Evolutionary conservation across 2,329 filamentous ascomycete genomes (phyloP).

Genomic region (Botryotinia calthae): DNA sequence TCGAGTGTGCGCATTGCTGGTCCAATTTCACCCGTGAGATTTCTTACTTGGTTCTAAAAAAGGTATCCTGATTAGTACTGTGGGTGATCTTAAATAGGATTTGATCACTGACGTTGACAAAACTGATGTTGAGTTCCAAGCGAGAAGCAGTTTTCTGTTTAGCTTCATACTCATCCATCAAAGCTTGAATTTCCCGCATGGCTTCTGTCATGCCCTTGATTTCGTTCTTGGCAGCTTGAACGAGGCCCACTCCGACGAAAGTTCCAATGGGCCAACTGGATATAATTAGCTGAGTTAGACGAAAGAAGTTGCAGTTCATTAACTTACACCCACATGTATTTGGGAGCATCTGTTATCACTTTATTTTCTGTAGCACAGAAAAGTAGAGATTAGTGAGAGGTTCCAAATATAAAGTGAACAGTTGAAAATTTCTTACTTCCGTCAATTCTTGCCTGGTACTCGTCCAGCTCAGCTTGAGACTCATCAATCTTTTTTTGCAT

Average conservation of each 20-base stretch:
- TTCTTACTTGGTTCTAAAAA: neutral
- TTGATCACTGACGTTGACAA: neutral
- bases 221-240: neutral
- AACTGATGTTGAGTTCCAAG: constrained; percentile 1
- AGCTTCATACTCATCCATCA: constrained; percentile 6
- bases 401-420: neutral
- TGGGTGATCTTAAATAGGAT: too few species aligned
- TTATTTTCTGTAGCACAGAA: neutral
- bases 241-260: neutral
- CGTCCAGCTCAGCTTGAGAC: neutral
- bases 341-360: neutral
- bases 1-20: constrained; percentile 4
- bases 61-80: rapidly evolving
- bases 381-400: too few species aligned
- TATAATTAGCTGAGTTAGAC: neutral
- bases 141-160: constrained; percentile 6
- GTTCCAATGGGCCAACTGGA: neutral
- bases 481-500: constrained; percentile 7
- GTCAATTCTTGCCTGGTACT: neutral
- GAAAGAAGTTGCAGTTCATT: too few species aligned
- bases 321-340: constrained; percentile 11
- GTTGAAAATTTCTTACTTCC: neutral
- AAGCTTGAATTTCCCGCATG: neutral
- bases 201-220: neutral
- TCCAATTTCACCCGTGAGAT: neutral